A percentile compares a stretch with the other conserved stretches of the same genome.
Conservation (phyloP, 768 basidiomycete species). For the Candolleomyces aberdarensis region DNA sequence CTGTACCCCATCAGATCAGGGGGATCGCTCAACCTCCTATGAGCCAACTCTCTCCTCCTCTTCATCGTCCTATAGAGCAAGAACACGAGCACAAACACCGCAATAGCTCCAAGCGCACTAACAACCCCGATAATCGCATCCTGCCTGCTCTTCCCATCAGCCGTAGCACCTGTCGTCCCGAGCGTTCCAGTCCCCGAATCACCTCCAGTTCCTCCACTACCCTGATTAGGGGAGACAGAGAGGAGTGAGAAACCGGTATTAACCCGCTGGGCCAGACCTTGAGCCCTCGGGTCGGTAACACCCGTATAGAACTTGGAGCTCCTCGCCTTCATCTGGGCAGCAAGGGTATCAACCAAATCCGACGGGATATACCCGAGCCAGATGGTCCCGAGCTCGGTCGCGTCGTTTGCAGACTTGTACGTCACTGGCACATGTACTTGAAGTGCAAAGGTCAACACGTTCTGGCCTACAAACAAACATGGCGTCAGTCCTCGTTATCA, state of each 20-base stretch:
- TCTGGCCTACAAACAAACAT: conserved; percentile 20
- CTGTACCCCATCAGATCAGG: conserved; percentile 41
- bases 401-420: conserved; percentile 50
- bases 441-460: conserved; percentile 51
- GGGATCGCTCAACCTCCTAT: conserved; percentile 67
- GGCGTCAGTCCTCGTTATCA: neutral
- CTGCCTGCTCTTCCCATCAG: conserved; percentile 40
- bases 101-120: conserved; percentile 74
- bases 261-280: conserved; percentile 63
- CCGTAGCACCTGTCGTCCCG: conserved; percentile 21
- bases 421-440: conserved; percentile 63
- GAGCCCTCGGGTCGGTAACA: conserved; percentile 39
- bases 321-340: conserved; percentile 57
- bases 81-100: conserved; percentile 67
- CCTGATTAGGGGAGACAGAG: conserved; percentile 39
- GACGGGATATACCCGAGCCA: conserved; percentile 70
- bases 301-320: conserved; percentile 65
- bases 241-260: conserved; percentile 63
- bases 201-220: neutral
- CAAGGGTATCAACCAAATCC: conserved; percentile 53
- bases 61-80: conserved; percentile 69
- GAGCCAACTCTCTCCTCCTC: conserved; percentile 63
- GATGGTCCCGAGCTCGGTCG: conserved; percentile 55
- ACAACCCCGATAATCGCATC: conserved; percentile 93
- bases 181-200: conserved; percentile 15